phyloP scores from a whole-genome alignment of 2,329 filamentous ascomycete genomes.

The Endoconidiophora polonica region DNA sequence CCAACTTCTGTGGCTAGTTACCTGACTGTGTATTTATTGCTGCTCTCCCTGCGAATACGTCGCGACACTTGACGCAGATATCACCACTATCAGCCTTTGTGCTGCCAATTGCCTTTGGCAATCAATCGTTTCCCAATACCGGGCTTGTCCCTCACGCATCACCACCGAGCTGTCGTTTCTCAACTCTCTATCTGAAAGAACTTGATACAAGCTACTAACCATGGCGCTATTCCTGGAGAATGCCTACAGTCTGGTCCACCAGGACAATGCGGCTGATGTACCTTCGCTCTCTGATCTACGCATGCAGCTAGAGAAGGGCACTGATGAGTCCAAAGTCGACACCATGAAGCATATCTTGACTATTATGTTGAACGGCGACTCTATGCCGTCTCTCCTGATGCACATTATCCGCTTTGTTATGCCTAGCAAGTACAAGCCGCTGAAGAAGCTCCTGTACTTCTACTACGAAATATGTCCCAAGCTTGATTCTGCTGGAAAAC shows the following conservation, averaged over 20 bases:
- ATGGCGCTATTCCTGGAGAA: constrained; percentile 94
- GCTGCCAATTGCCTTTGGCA: too few species aligned
- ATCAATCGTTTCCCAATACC: too few species aligned
- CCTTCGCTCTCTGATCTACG: constrained; percentile 82
- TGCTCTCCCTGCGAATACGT: too few species aligned
- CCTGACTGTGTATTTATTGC: too few species aligned
- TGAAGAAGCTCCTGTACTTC: constrained; percentile 98
- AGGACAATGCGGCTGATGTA: constrained; percentile 91
- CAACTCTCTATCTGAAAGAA: too few species aligned
- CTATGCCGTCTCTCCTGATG: constrained; percentile 92
- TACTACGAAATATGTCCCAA: constrained; percentile 99
- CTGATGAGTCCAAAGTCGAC: constrained; percentile 80
- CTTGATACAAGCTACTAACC: constrained; percentile 22
- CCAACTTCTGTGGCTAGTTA: too few species aligned
- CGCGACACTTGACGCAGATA: too few species aligned
- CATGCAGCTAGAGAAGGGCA: constrained; percentile 84
- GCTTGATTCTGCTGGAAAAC: constrained; percentile 75
- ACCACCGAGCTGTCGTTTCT: too few species aligned
- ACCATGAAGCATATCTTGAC: constrained; percentile 94
- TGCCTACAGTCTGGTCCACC: constrained; percentile 90
- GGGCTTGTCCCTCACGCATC: too few species aligned
- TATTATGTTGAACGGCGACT: constrained; percentile 95
- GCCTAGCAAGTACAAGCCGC: constrained; percentile 87
- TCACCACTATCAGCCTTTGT: too few species aligned
- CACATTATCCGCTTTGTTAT: constrained; percentile 99